These are phyloP conservation scores for Alternaria postmessia DNA, from an alignment of 2,329 filamentous ascomycete species.

Conservation along the genomic window DNA sequence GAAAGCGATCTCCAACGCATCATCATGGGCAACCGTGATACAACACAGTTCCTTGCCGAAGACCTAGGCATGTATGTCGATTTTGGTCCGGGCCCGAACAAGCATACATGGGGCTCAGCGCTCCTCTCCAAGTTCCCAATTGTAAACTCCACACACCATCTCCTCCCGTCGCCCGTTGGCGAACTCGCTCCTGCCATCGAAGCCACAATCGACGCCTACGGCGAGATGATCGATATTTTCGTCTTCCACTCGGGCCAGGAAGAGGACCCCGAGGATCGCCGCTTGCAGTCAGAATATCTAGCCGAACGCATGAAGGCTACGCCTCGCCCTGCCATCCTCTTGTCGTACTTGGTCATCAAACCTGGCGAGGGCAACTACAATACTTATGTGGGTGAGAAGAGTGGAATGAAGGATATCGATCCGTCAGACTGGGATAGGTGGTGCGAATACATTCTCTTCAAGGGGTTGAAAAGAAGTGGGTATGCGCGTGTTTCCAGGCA, in stretches of 20 bases:
- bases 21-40: slow-evolving; percentile 99
- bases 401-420: slow-evolving; percentile 96
- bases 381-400: slow-evolving; percentile 84
- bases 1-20: slow-evolving; percentile 95
- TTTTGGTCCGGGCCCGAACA: slow-evolving; percentile 96
- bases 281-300: slow-evolving; percentile 86
- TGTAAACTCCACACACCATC: slow-evolving; percentile 93
- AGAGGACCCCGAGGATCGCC: slow-evolving; percentile 90
- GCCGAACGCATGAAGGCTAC: slow-evolving; percentile 86
- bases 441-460: slow-evolving; percentile 99
- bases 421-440: slow-evolving; percentile 92
- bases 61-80: slow-evolving; percentile 99
- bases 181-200: slow-evolving; percentile 96
- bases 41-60: slow-evolving; percentile 92
- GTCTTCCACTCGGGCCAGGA: slow-evolving; percentile 99
- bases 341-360: slow-evolving; percentile 92
- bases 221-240: slow-evolving; percentile 87
- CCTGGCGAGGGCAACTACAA: slow-evolving; percentile 95
- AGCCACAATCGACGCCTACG: slow-evolving; percentile 94
- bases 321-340: slow-evolving; percentile 79
- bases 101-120: slow-evolving; percentile 96
- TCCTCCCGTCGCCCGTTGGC: slow-evolving; percentile 90
- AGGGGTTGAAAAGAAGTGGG: slow-evolving; percentile 81
- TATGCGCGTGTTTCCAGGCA: slow-evolving; percentile 89
- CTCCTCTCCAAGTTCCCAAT: slow-evolving; percentile 98